Evolutionary conservation across 176 grass and related monocot species (phyloP), one percentile per base, ranked within the genome.

Genomic region (Pharus latifolius): DNA sequence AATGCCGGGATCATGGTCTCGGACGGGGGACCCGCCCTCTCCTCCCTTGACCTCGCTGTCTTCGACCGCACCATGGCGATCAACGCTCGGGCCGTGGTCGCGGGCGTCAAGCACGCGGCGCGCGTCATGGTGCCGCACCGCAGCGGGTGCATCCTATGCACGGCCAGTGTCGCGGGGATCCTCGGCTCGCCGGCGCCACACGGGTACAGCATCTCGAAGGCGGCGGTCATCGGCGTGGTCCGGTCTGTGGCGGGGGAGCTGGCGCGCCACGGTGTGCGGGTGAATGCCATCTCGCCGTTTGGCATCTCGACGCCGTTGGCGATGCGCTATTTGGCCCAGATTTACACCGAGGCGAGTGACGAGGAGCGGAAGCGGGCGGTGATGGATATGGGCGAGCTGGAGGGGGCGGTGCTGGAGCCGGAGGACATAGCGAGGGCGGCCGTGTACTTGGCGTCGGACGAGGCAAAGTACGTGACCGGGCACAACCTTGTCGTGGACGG

Each of bases 61-160:
- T 88, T 92, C 72, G 90, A 92, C 73, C 52, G 32, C 42, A 84
- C 72, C 38, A 74, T 92, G 53, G 81, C 74, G 8, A 13, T 84
- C 1, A 96, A 90, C 74, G 3, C 68, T 10, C 87, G 83, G 0
- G 82, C 55, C 3, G 71, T 81, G 17, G 18, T 84, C 19, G 91
- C 91, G 0, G 87, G 83, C 0, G 80, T 96, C 26, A 96, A 96
- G 80, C 87, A 96, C 78, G 91, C 87, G 1, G 67, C 83, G 8
- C 77, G 83, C 1, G 91, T 90, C 32, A 90, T 95, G 91, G 65
- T 40, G 16, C 44, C n/a, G 6, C 37, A 12, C 26, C 17, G 9
- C 50, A 1, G 38, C 10, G 75, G 75, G 3, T 16, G 16, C 37
- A 57, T 78, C 50, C 29, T 78, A 23, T 67, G 61, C 37, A 78